Conservation (phyloP, 2,329 filamentous ascomycete species). For the Neofusicoccum cordaticola region DNA sequence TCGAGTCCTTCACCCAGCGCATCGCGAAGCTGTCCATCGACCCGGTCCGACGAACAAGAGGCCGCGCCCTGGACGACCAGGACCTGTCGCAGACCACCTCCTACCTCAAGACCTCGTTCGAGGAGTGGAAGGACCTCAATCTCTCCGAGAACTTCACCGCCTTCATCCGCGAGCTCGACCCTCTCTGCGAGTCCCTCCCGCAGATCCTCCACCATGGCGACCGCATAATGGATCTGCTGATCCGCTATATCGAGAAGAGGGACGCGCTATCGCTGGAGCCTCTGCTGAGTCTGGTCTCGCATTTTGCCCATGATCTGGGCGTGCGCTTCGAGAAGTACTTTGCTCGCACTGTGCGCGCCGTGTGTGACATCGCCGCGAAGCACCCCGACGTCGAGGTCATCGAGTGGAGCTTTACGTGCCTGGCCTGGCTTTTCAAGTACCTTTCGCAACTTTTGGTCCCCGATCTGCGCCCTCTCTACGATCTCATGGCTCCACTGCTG, state of each 20-base stretch:
- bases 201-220: conserved; percentile 90
- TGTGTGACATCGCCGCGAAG: conserved; percentile 74
- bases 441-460: conserved; percentile 82
- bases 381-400: conserved; percentile 83
- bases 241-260: conserved; percentile 71
- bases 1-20: conserved; percentile 86
- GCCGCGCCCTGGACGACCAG: conserved; percentile 77
- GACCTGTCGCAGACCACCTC: conserved; percentile 75
- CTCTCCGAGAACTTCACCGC: conserved; percentile 74
- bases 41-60: conserved; percentile 83
- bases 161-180: conserved; percentile 72
- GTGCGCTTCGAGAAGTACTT: conserved; percentile 87
- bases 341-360: conserved; percentile 67
- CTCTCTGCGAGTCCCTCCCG: conserved; percentile 83
- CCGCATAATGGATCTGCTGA: conserved; percentile 74
- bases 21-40: conserved; percentile 92
- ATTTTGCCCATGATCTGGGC: conserved; percentile 92
- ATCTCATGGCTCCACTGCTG: conserved; percentile 78
- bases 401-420: conserved; percentile 92
- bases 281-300: conserved; percentile 80
- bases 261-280: conserved; percentile 82
- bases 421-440: conserved; percentile 97
- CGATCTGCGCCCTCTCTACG: conserved; percentile 79
- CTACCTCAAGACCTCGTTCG: conserved; percentile 77
- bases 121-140: conserved; percentile 91